Percentiles rank a stretch among this genome's conserved stretches.
phyloP scores from a whole-genome alignment of 176 grass and related monocot species.

The Zizania latifolia region DNA sequence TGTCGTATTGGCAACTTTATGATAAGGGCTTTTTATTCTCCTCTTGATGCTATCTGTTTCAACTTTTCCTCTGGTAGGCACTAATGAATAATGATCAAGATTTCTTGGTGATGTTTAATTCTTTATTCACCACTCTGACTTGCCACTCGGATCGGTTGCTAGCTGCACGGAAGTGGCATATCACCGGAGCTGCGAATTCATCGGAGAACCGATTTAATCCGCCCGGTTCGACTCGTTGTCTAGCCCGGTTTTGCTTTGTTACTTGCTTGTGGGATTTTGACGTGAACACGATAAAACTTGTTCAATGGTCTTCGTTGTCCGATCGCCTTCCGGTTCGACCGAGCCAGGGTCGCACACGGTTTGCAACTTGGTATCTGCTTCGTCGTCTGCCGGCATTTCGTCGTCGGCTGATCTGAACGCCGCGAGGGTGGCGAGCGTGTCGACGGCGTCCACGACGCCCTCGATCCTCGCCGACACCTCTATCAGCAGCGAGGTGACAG shows the following conservation, averaged over 20 bases:
- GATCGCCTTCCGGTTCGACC: background rate
- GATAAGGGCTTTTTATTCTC: background rate
- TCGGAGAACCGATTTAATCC: background rate
- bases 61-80: background rate
- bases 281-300: slow-evolving; percentile 12
- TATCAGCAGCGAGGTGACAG: slow-evolving; percentile 39
- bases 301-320: slow-evolving; percentile 11
- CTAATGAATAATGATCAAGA: background rate
- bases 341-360: background rate
- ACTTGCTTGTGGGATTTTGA: background rate
- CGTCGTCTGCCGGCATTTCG: slow-evolving; percentile 24
- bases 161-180: background rate
- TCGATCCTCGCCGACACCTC: slow-evolving; percentile 50
- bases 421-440: slow-evolving; percentile 31
- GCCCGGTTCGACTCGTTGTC: background rate
- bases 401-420: slow-evolving; percentile 29
- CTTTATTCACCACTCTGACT: background rate
- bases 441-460: slow-evolving; percentile 47
- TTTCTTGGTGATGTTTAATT: background rate
- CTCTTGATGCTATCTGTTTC: background rate
- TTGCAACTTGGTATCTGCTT: slow-evolving; percentile 11
- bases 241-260: background rate
- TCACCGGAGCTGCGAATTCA: background rate
- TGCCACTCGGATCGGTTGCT: background rate
- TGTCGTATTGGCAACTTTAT: slow-evolving; percentile 2